These are phyloP conservation scores for Tricholomella constricta DNA, from an alignment of 768 basidiomycete species.

Conservation along the genomic window DNA sequence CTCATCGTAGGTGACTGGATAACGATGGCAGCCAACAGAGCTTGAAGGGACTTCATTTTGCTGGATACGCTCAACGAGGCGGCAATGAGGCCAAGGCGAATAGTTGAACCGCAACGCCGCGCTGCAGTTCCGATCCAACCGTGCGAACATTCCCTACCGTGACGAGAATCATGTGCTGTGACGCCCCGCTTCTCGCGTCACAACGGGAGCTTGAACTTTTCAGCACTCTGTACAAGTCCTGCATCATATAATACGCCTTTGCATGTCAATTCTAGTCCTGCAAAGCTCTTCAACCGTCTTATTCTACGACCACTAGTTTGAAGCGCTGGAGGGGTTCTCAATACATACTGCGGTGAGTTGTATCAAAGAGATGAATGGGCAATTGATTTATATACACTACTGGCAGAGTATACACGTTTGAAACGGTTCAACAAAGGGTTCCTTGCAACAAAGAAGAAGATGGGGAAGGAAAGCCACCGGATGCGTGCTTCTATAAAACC, in stretches of 20 bases:
- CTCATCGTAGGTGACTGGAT: not conserved
- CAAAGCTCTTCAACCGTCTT: too few species aligned
- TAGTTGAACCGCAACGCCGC: too few species aligned
- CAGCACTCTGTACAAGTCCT: too few species aligned
- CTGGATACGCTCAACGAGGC: not conserved
- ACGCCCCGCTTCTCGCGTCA: not conserved
- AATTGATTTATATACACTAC: not conserved
- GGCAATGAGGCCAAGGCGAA: too few species aligned
- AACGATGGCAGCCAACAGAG: not conserved
- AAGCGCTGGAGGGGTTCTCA: not conserved
- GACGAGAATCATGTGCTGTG: not conserved
- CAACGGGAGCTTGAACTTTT: too few species aligned
- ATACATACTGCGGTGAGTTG: not conserved
- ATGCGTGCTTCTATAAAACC: constrained; percentile 5
- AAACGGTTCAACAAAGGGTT: constrained; percentile 4
- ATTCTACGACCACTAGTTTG: too few species aligned
- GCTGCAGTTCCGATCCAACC: too few species aligned
- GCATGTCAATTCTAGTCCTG: too few species aligned
- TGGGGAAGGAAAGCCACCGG: constrained; percentile 9
- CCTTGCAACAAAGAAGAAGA: constrained; percentile 9
- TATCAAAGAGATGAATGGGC: not conserved
- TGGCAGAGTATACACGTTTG: not conserved
- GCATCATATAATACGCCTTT: too few species aligned
- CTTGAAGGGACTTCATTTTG: not conserved
- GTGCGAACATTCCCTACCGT: too few species aligned